Base-by-base conservation (phyloP, 345 rosid genomes). In the Eutrema japonicum region DNA sequence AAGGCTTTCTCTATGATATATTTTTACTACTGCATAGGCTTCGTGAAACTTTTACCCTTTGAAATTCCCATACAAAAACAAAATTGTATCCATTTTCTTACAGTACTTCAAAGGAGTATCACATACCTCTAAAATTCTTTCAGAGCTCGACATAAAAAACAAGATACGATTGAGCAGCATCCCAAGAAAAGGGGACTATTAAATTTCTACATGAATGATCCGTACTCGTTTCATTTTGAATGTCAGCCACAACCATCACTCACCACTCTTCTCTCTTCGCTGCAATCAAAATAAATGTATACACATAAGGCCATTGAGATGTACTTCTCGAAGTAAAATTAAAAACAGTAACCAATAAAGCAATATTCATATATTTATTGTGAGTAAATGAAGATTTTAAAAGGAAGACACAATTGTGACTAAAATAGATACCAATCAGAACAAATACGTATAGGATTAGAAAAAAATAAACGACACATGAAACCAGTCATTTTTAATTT, bases 191-290 rank as follows among this genome's bases (percentile, higher is more conserved):
- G 70, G n/a, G 22, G 29, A 36, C 37, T 61, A 10, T 27, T 57
- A 64, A 55, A 14, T 43, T 42, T 58, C 36, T 37, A 59, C 16
- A 72, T 72, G 57, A 27, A 18, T 46, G 46, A 48, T 33, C 56
- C 45, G 3, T 16, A 51, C 52, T 64, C 22, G 37, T 53, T 66
- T 68, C 64, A n/a, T 53, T 46, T 60, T 22, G 66, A 48, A 77
- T 65, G 58, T 46, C 64, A 63, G 58, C 72, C 67, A 68, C 46
- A 75, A 77, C 77, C 78, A 41, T 72, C 77, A 65, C 35, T 73
- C 67, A 55, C 61, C 78, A 68, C 29, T 48, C 58, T 73, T 40
- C 53, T 68, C 78, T 63, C 48, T 68, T 73, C 76, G 71, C 81
- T 78, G 71, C 78, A 78, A 60, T 10, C 41, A 62, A 64, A 55